Percentiles rank a stretch among this genome's conserved stretches.
phyloP scores from a whole-genome alignment of 805 yeast species.

The Myxozyma melibiosi region DNA sequence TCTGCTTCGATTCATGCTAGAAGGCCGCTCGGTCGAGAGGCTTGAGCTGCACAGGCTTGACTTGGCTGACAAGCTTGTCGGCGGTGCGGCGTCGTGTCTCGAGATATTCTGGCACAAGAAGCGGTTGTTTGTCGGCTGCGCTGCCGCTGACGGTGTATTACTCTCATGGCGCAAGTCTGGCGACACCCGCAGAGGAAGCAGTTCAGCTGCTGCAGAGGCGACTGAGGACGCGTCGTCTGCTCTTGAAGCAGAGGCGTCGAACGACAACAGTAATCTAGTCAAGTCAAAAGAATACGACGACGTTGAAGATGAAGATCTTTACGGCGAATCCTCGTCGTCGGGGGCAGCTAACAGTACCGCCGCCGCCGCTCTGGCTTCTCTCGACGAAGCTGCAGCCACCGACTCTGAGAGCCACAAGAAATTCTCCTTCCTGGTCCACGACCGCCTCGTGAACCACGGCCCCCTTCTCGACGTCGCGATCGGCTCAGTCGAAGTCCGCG shows the following conservation, averaged over 20 bases:
- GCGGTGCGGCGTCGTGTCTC: slow-evolving; percentile 24
- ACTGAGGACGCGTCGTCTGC: too few species aligned
- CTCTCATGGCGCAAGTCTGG: slow-evolving; percentile 45
- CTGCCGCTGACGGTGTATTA: slow-evolving; percentile 61
- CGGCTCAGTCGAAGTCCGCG: slow-evolving; percentile 45
- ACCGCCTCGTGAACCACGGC: slow-evolving; percentile 64
- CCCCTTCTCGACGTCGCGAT: slow-evolving; percentile 70
- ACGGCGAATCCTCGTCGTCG: slow-evolving; percentile 22
- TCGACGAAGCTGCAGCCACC: slow-evolving; percentile 40
- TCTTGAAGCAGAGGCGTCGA: too few species aligned
- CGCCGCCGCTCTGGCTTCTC: slow-evolving; percentile 21
- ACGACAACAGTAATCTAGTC: neutral
- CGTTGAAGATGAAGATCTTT: slow-evolving; percentile 37
- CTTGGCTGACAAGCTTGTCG: slow-evolving; percentile 3
- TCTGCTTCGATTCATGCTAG: slow-evolving; percentile 43
- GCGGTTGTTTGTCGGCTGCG: slow-evolving; percentile 60
- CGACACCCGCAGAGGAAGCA: slow-evolving; percentile 3
- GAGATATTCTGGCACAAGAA: slow-evolving; percentile 8
- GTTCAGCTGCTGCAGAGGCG: neutral
- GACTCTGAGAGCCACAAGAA: slow-evolving; percentile 14
- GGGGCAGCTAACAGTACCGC: neutral
- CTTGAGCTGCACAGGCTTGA: slow-evolving; percentile 25
- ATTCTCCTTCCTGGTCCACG: slow-evolving; percentile 52
- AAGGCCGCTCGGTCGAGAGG: slow-evolving; percentile 45
- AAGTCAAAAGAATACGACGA: slow-evolving; percentile 26